Conservation (phyloP, 2,329 filamentous ascomycete species). For the Epichloe baconii region DNA sequence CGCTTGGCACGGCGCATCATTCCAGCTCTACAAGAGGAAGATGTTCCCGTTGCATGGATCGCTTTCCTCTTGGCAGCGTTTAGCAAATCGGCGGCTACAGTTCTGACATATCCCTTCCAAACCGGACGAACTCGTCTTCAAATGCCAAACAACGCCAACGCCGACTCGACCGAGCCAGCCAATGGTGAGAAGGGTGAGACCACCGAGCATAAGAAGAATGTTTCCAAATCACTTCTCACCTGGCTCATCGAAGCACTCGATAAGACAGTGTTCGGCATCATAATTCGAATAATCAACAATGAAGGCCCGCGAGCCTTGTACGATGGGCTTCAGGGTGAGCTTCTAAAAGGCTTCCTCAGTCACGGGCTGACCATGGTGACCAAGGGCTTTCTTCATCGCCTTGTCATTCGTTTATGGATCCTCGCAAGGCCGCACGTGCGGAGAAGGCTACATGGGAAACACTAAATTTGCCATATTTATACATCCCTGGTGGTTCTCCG, state of each 20-base stretch:
- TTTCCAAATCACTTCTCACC: conserved; percentile 1
- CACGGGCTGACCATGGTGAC: conserved; percentile 81
- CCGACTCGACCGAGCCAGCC: conserved; percentile 3
- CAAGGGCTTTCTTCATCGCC: conserved; percentile 63
- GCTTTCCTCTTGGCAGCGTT: conserved; percentile 49
- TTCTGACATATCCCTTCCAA: conserved; percentile 73
- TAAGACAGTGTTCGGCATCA: conserved; percentile 48
- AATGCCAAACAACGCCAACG: conserved; percentile 31
- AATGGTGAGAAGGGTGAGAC: conserved; percentile 6
- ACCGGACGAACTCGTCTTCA: conserved; percentile 74
- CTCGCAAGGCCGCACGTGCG: conserved; percentile 21
- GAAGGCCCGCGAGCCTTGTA: conserved; percentile 64
- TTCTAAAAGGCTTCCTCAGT: conserved; percentile 72
- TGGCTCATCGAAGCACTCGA: conserved; percentile 15
- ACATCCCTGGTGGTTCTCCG: not conserved
- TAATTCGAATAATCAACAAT: conserved; percentile 41
- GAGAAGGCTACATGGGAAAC: conserved; percentile 8
- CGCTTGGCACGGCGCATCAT: conserved; percentile 50
- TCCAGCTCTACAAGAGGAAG: conserved; percentile 29
- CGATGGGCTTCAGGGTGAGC: conserved; percentile 60
- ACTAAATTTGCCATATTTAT: not conserved
- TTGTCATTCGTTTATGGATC: conserved; percentile 62
- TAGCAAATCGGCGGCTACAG: conserved; percentile 65
- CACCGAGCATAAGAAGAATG: conserved; percentile 1
- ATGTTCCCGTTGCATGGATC: conserved; percentile 24